Percentiles rank a stretch among this genome's conserved stretches.
phyloP scores from a whole-genome alignment of 768 basidiomycete species.

The Collybia sordida region DNA sequence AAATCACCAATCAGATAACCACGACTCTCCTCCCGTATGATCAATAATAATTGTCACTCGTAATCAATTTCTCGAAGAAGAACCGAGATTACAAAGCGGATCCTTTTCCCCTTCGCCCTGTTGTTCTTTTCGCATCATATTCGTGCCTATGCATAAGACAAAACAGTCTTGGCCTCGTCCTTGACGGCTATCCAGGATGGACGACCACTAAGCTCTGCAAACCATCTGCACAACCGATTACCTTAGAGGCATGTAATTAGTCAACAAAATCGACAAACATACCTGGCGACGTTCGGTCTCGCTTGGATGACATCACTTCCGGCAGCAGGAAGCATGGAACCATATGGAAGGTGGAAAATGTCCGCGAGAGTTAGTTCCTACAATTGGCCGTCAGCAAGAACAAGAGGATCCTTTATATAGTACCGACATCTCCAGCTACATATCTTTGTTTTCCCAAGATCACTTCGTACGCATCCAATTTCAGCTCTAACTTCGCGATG shows the following conservation, averaged over 20 bases:
- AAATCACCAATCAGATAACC: too few relatives aligned
- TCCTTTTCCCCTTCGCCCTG: too few relatives aligned
- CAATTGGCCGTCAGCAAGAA: not conserved
- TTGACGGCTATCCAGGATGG: slow-evolving; percentile 22
- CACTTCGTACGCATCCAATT: slow-evolving; percentile 50
- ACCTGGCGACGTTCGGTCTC: slow-evolving; percentile 16
- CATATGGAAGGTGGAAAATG: slow-evolving; percentile 20
- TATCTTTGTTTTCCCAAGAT: slow-evolving; percentile 55
- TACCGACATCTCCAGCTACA: slow-evolving; percentile 53
- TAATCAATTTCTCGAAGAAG: too few relatives aligned
- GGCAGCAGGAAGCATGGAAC: slow-evolving; percentile 8
- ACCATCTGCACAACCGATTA: slow-evolving; percentile 14
- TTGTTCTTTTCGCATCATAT: too few relatives aligned
- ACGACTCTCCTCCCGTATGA: too few relatives aligned
- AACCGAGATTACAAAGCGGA: too few relatives aligned
- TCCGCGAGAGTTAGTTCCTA: slow-evolving; percentile 16
- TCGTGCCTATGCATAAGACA: too few relatives aligned
- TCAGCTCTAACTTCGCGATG: slow-evolving; percentile 28
- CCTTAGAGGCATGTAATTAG: not conserved
- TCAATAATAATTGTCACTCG: too few relatives aligned
- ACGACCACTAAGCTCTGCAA: slow-evolving; percentile 17
- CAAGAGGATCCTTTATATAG: too few relatives aligned
- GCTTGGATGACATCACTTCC: slow-evolving; percentile 12
- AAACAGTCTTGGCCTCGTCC: slow-evolving; percentile 11
- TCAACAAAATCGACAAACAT: not conserved